phyloP scores from a whole-genome alignment of 257 asterid species.

The Galeopsis tetrahit region DNA sequence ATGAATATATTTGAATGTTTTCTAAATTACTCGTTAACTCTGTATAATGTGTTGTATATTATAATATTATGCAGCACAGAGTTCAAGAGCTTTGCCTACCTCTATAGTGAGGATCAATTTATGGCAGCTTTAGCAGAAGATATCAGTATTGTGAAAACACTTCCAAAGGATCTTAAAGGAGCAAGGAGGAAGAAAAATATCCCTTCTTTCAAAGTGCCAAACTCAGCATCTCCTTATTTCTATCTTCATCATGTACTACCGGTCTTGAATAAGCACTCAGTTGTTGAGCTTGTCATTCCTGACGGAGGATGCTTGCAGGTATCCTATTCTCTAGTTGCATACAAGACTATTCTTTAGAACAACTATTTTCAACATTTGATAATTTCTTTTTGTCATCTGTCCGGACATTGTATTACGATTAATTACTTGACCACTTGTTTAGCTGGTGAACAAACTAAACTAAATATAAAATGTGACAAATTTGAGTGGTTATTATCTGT shows the following conservation, averaged over 20 bases:
- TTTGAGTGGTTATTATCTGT: no score
- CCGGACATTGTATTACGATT: no score
- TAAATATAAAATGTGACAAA: not conserved
- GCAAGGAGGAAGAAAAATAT: conserved; percentile 93
- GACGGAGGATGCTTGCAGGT: conserved; percentile 99
- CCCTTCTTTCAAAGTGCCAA: conserved; percentile 86
- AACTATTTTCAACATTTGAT: not conserved
- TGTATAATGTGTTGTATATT: conserved; percentile 31
- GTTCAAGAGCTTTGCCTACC: conserved; percentile 97
- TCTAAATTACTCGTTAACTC: conserved; percentile 24
- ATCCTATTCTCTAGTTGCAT: conserved; percentile 2
- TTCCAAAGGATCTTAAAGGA: conserved; percentile 90
- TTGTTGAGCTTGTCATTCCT: conserved; percentile 88
- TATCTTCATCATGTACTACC: conserved; percentile 93
- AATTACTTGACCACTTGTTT: no score
- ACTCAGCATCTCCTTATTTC: conserved; percentile 72
- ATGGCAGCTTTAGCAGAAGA: conserved; percentile 77
- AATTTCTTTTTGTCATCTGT: no score
- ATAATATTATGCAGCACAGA: conserved; percentile 73
- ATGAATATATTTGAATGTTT: conserved; percentile 10
- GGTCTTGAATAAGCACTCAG: conserved; percentile 75
- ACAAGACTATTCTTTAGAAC: not conserved
- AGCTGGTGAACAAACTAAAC: no score
- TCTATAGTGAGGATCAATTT: conserved; percentile 88
- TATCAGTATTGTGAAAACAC: conserved; percentile 80